Evolutionary conservation across 352 stramenopile genomes (phyloP), one percentile per base, ranked within the genome.

Genomic region (Halophytophthora batemanensis): DNA sequence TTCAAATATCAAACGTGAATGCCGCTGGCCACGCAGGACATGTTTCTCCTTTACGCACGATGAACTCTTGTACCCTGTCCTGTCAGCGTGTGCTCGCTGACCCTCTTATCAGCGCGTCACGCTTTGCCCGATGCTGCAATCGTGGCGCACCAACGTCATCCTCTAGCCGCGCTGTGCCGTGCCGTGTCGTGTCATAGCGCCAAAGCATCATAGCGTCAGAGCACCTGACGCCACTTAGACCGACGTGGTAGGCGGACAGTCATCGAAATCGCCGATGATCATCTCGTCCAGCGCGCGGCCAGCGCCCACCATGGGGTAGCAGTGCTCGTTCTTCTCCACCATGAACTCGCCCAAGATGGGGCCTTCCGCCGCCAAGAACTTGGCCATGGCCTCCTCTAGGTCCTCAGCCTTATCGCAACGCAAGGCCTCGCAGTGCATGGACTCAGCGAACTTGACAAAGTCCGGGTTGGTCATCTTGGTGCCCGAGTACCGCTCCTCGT

Each of bases 201-300:
- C n/a, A n/a, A n/a, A n/a, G n/a, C n/a, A n/a, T n/a, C n/a, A n/a
- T n/a, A n/a, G n/a, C n/a, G n/a, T 12, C 29, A 13, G 13, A 13
- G 29, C 29, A 13, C 35, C 55, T 63, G 15, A 36, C 34, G 44
- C 42, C 37, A 33, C 15, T 56, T 96, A 98, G 64, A 82, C 84
- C 50, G 93, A 97, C 42, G 93, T 96, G 41, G 91, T 96, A 38
- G 77, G 75, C 23, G 83, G 72, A 59, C 96, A 96, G 59, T 97
- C 88, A 53, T 98, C 91, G 64, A 97, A 97, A 69, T 97, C 87
- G 54, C 93, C 89, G 65, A 98, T 86, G 74, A 98, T 98, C 93
- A 98, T 98, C 71, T 98, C 90, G 64, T 98, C 85, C 41, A 94
- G 61, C 46, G 84, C 86, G 38, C 82, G 74, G 12, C 93, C 93